These are phyloP conservation scores for Mytilinidion resinicola DNA, from an alignment of 495 filamentous ascomycete genomes.

Conservation along the genomic window DNA sequence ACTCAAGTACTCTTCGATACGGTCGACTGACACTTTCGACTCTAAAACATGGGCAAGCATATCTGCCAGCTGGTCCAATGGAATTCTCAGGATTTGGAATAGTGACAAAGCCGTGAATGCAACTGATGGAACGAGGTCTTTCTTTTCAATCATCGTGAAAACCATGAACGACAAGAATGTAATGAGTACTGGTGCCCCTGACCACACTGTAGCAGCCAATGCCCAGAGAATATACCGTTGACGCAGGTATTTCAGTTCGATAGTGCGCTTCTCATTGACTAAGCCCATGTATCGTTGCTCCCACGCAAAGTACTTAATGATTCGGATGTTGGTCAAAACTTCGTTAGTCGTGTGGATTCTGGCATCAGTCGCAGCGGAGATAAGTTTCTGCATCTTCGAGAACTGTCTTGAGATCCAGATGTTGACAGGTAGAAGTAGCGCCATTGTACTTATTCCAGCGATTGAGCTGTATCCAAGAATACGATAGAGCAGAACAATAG, in stretches of 20 bases:
- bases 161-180: slow-evolving; percentile 92
- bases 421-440: slow-evolving; percentile 80
- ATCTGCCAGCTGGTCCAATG: slow-evolving; percentile 92
- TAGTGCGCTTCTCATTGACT: slow-evolving; percentile 78
- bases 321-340: slow-evolving; percentile 92
- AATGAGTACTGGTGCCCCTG: slow-evolving; percentile 89
- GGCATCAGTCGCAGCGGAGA: slow-evolving; percentile 91
- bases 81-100: slow-evolving; percentile 90
- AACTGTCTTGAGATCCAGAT: slow-evolving; percentile 79
- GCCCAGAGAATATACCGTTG: slow-evolving; percentile 87
- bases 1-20: slow-evolving; percentile 89
- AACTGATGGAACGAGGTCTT: slow-evolving; percentile 82
- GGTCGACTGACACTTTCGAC: slow-evolving; percentile 91
- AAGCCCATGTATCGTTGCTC: slow-evolving; percentile 83
- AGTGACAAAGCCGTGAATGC: slow-evolving; percentile 96
- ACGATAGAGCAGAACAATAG: slow-evolving; percentile 69
- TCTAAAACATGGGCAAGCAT: slow-evolving; percentile 99
- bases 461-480: slow-evolving; percentile 91
- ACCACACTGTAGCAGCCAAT: slow-evolving; percentile 87
- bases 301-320: slow-evolving; percentile 99
- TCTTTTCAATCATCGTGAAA: slow-evolving; percentile 87
- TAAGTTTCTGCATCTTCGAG: slow-evolving; percentile 74
- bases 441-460: slow-evolving; percentile 90
- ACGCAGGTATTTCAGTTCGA: slow-evolving; percentile 72
- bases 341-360: slow-evolving; percentile 97